Evolutionary conservation across 2,329 filamentous ascomycete genomes (phyloP), one percentile per base, ranked within the genome.

Genomic region (Alternaria sp.): DNA sequence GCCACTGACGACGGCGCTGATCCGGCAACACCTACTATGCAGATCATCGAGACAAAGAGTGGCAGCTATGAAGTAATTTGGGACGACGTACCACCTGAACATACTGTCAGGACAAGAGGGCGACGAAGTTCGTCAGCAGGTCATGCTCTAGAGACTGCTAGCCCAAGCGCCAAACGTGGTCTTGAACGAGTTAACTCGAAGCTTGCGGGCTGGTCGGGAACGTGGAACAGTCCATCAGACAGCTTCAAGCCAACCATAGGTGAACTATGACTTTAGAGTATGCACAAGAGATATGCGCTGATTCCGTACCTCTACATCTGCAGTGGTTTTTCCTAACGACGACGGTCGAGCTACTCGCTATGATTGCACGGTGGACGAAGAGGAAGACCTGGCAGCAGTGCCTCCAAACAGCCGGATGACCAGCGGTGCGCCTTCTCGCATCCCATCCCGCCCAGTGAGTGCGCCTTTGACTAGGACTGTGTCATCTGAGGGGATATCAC

Each of bases 11-110:
- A 44, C 12, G 44, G 28, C 26, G 46, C 54, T 5, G 65, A 71
- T 48, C 60, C 66, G n/a, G 65, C 66, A n/a, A 77, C 71, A 4
- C 72, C 75, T 0, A 77, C 71, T 2, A 77, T 74, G 68, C 75
- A 78, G 24, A 66, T 73, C 7, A 69, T 74, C 3, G 70, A 78
- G 36, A 74, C 75, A 1, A 63, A 61, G 2, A 69, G 57, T 46
- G 67, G 68, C 3, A 66, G 60, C 34, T 76, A 76, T 47, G 70
- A 74, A 51, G 61, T 77, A 1, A 52, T 77, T n/a, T 77, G 75
- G 74, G 69, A 75, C 20, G 69, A 76, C 30, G 51, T 73, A 2
- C 62, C 64, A 9, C 18, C 53, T 9, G 66, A 71, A 16, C 52
- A 66, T 14, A 57, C 34, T 11, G 46, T 41, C 8, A 54, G 49